Evolutionary conservation across 306 rosid species (phyloP), one percentile per base, ranked within the genome.

Genomic region (Cucurbita maxima): DNA sequence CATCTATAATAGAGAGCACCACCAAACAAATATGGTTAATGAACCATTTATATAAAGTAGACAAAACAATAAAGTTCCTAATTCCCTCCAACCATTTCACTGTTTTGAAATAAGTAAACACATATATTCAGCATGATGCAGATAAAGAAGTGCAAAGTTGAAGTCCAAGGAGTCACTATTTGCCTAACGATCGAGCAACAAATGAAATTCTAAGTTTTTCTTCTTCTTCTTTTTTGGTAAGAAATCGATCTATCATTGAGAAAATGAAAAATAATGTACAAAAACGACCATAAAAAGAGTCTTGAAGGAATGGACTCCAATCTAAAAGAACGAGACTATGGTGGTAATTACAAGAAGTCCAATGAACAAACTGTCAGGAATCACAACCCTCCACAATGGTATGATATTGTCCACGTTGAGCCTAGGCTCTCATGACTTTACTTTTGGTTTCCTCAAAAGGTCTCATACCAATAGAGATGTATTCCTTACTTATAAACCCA

Each of bases 1-100:
- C 97, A 94, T 94, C 98, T 94, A 78, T 53, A 50, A 63, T 75
- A 37, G 73, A 58, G 81, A 81, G 76, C 38, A 62, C 51, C 66
- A 75, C 43, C 16, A 72, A 68, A 34, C 0, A 56, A 51, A 66
- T 41, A 66, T 68, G 72, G 72, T 48, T 20, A 69, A 34, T n/a
- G 53, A 43, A 25, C 40, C 66, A 72, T 66, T 22, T 55, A 43
- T 70, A 72, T 66, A 25, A 22, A 25, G 30, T 25, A 30, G 8
- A 43, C 53, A n/a, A 43, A n/a, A 43, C 8, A 44, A 18, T 11
- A 55, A 19, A 50, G 55, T 38, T 62, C 30, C 7, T 37, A 14
- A 61, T 48, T 4, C 51, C 40, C 40, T 62, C 47, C 50, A 38
- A 62, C 15, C 25, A 62, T 40, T 37, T 62, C 68, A 16, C 7